Base-by-base conservation (phyloP, 176 grass and related monocot genomes). In the Phyllostachys edulis region DNA sequence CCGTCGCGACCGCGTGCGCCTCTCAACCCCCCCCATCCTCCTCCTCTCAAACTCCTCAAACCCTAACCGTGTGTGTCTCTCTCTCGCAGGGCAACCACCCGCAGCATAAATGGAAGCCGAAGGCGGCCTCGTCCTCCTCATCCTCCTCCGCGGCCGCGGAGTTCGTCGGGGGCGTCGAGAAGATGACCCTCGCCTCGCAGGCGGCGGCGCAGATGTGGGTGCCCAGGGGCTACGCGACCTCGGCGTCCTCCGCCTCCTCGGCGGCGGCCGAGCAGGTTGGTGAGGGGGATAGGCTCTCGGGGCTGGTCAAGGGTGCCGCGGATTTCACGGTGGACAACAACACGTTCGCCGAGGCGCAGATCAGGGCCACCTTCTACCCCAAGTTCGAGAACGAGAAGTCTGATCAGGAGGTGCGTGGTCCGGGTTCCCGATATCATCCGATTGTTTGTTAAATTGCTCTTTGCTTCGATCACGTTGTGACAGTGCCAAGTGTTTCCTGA, bases 321-420 rank as follows among this genome's bases (percentile, higher is more conserved):
- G 50, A 85, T n/a, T 98, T 95, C 51, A 50, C 85, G 45, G 93
- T 93, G 69, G 91, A 92, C 72, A 73, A 90, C 37, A 90, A 41
- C 84, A 92, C 96, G 66, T 94, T 98, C 82, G 63, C 55, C 11
- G 83, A 88, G 73, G 89, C 93, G 26, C 76, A 98, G 83, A 86
- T 93, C 67, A 98, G 91, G 86, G 96, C 96, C 21, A 94, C 93
- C 0, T 98, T 98, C 81, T 98, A 96, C 76, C 96, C 96, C 54
- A 98, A 98, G 70, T 98, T 98, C 69, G 96, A 98, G 87, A 98
- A 98, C 51, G 96, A 98, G 64, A 98, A 98, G 70, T 93, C 91
- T 5, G 96, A 98, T 45, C 93, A 95, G 77, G 96, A 98, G 91
- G 93, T 95, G 67, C 57, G 80, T 82, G 16, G 3, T 52, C 1